A percentile compares a stretch with the other conserved stretches of the same genome.
These are phyloP conservation scores for Wickerhamomyces mucosus DNA, from an alignment of 805 yeast genomes.

Conservation along the genomic window DNA sequence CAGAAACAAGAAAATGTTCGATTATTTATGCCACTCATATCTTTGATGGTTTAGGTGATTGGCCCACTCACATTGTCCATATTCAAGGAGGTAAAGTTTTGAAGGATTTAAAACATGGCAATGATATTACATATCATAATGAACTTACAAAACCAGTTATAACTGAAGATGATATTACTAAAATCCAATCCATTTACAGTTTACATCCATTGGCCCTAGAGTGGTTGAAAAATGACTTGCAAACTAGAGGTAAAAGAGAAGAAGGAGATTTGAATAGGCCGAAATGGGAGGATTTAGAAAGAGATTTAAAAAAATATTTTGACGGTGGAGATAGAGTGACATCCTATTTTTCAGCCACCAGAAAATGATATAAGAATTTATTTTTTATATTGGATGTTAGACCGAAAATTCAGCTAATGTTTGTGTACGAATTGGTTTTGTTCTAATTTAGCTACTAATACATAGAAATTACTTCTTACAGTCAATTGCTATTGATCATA, in stretches of 20 bases:
- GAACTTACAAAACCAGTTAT: slow-evolving; percentile 1
- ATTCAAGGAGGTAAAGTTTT: slow-evolving; percentile 55
- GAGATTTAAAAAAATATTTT: slow-evolving; percentile 28
- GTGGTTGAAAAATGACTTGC: slow-evolving; percentile 52
- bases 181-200: slow-evolving; percentile 36
- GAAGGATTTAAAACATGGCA: slow-evolving; percentile 23
- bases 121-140: slow-evolving; percentile 23
- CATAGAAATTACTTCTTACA: too few relatives aligned
- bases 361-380: too few relatives aligned
- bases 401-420: too few relatives aligned
- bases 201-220: slow-evolving; percentile 65
- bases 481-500: too few relatives aligned
- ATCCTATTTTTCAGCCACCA: slow-evolving; percentile 42
- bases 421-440: too few relatives aligned
- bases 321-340: slow-evolving; percentile 35
- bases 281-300: slow-evolving; percentile 46
- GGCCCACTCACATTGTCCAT: slow-evolving; percentile 85
- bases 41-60: slow-evolving; percentile 84
- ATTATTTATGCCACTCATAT: slow-evolving; percentile 94
- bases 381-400: too few relatives aligned
- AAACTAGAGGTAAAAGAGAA: slow-evolving; percentile 28
- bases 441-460: too few relatives aligned
- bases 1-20: slow-evolving; percentile 56
- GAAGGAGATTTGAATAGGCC: slow-evolving; percentile 49
- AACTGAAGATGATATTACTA: slow-evolving; percentile 16